A percentile compares a stretch with the other conserved stretches of the same genome.
phyloP scores from a whole-genome alignment of 2,329 filamentous ascomycete species.

The Fusarium sp. region DNA sequence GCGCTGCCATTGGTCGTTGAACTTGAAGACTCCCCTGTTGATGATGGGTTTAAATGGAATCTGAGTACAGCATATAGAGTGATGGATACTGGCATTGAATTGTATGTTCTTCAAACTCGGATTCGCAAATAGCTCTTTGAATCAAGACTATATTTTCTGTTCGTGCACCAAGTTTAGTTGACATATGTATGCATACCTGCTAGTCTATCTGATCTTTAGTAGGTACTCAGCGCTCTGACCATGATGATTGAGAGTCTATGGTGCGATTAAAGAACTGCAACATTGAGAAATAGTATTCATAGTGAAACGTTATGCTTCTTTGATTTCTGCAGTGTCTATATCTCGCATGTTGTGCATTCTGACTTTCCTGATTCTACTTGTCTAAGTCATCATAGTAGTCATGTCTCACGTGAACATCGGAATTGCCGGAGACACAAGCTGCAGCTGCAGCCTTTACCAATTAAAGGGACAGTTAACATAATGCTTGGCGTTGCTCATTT shows the following conservation, averaged over 20 bases:
- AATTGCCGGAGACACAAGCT: conserved; percentile 13
- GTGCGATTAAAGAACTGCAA: neutral
- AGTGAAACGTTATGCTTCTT: neutral
- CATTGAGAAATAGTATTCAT: neutral
- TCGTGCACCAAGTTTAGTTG: neutral
- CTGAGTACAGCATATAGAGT: neutral
- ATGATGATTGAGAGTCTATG: neutral
- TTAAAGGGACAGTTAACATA: neutral
- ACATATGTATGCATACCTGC: neutral
- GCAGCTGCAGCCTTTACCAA: neutral
- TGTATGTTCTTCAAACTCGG: neutral
- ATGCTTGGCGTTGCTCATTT: neutral
- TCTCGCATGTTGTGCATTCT: neutral
- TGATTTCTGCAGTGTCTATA: neutral
- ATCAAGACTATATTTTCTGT: neutral
- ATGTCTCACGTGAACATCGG: conserved; percentile 9
- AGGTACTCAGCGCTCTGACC: neutral
- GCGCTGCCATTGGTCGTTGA: conserved; percentile 12
- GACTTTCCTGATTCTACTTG: neutral
- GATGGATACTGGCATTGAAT: neutral
- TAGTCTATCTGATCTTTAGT: neutral
- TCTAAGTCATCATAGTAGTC: neutral
- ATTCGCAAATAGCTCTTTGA: neutral
- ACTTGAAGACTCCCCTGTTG: conserved; percentile 1
- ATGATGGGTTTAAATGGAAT: neutral